Evolutionary conservation across 495 filamentous ascomycete genomes (phyloP).

Genomic region (Aspergillus nanangensis): DNA sequence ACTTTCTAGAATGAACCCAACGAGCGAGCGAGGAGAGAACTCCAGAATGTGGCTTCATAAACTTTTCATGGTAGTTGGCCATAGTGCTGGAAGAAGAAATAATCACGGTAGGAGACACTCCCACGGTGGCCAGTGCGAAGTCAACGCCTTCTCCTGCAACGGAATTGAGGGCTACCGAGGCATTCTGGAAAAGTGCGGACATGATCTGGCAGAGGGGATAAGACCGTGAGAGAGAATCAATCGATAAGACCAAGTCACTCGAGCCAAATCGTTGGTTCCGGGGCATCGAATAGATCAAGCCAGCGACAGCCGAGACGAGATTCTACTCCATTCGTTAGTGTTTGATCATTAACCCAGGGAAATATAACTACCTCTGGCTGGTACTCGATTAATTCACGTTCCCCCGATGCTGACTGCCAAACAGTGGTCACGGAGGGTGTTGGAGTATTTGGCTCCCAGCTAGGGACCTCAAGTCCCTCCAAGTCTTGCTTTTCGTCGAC

Average conservation of each 20-base stretch:
- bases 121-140: slow-evolving; percentile 64
- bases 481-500: slow-evolving; percentile 56
- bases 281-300: slow-evolving; percentile 72
- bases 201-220: slow-evolving; percentile 79
- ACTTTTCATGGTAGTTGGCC: slow-evolving; percentile 55
- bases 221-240: slow-evolving; percentile 71
- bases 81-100: slow-evolving; percentile 74
- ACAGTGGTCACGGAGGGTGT: slow-evolving; percentile 53
- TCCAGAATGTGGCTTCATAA: slow-evolving; percentile 47
- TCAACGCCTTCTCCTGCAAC: slow-evolving; percentile 69
- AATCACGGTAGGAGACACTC: slow-evolving; percentile 77
- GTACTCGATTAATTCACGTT: slow-evolving; percentile 71
- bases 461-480: slow-evolving; percentile 44
- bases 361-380: slow-evolving; percentile 49
- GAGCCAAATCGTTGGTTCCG: slow-evolving; percentile 63
- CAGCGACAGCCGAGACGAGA: slow-evolving; percentile 71
- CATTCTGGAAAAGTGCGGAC: slow-evolving; percentile 75
- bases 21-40: slow-evolving; percentile 55
- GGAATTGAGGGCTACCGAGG: slow-evolving; percentile 84
- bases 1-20: slow-evolving; percentile 61
- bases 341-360: background rate
- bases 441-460: slow-evolving; percentile 43
- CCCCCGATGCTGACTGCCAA: slow-evolving; percentile 50
- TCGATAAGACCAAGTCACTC: slow-evolving; percentile 82
- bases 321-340: slow-evolving; percentile 46